Base-by-base conservation (phyloP, 2,329 filamentous ascomycete genomes). In the Diplocarpon mali region DNA sequence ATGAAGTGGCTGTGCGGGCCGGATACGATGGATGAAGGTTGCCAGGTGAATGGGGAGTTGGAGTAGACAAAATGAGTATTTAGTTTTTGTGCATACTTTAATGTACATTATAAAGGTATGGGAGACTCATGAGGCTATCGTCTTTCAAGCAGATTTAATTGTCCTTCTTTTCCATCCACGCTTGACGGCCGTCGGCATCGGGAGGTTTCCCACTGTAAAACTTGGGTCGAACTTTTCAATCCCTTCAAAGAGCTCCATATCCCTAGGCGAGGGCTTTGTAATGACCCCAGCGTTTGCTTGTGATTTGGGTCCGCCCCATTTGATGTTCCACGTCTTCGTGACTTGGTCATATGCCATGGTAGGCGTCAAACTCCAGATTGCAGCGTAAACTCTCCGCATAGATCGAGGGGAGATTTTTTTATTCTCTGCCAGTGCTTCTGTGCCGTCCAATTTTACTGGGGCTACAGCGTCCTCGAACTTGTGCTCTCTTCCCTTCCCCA, bases 231-330 rank as follows among this genome's bases (percentile, higher is more conserved):
- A 39, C 6, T 15, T 39, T 12, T 69, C 60, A 6, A 71, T 61
- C 3, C 65, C 71, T 38, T 70, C 59, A 43, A 78, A 78, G n/a
- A 78, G 64, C 17, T 63, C 59, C 13, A 63, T 53, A 42, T 71
- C 66, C 2, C 54, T 56, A 2, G 55, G 43, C 10, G 45, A 37
- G n/a, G 55, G 39, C 36, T 47, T 27, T 29, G 52, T 52, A 10
- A 58, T 0, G 60, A 59, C 3, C 67, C 62, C 32, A 46, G 44
- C 8, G 62, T 57, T 2, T 65, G 46, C 28, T 54, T 49, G 7
- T 49, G 49, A 48, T 15, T 60, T 51, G 0, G 46, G 28, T 5
- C 50, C 49, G 17, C 75, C 76, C 74, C 75, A 80, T 35, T 59
- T 57, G 31, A 74, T 48, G 10, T 30, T 42, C 54, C 57, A 64